These are phyloP conservation scores for Ramichloridium luteum DNA, from an alignment of 2,329 filamentous ascomycete species.

Conservation along the genomic window DNA sequence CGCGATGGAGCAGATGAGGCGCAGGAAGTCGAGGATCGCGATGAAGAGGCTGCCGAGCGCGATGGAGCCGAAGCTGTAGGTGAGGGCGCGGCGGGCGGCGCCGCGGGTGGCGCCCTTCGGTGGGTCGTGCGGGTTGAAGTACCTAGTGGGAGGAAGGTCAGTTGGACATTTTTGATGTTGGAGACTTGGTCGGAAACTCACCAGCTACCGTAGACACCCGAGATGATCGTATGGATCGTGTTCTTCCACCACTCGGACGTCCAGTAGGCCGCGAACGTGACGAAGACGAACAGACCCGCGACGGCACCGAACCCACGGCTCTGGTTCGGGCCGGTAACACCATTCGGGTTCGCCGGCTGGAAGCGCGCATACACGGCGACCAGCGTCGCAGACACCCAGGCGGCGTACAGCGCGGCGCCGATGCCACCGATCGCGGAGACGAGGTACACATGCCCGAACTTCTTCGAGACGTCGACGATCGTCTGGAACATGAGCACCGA, in stretches of 20 bases:
- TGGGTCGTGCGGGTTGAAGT: slow-evolving; percentile 60
- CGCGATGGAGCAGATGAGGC: slow-evolving; percentile 71
- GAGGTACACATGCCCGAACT: slow-evolving; percentile 73
- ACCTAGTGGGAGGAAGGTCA: slow-evolving; percentile 28
- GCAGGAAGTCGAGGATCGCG: slow-evolving; percentile 73
- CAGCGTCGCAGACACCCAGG: slow-evolving; percentile 77
- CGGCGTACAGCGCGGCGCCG: slow-evolving; percentile 60
- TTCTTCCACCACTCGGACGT: slow-evolving; percentile 90
- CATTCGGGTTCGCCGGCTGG: slow-evolving; percentile 41
- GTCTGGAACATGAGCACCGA: slow-evolving; percentile 82
- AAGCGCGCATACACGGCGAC: slow-evolving; percentile 80
- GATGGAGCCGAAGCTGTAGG: slow-evolving; percentile 88
- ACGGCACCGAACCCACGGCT: slow-evolving; percentile 47
- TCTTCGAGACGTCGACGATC: slow-evolving; percentile 71
- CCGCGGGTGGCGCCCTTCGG: slow-evolving; percentile 70
- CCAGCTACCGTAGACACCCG: slow-evolving; percentile 85
- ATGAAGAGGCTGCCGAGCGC: slow-evolving; percentile 74
- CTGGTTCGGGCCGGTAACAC: slow-evolving; percentile 33
- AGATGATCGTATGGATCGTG: slow-evolving; percentile 76
- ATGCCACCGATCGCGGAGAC: slow-evolving; percentile 77
- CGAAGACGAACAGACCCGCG: slow-evolving; percentile 71
- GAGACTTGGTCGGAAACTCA: neutral
- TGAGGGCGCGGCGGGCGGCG: slow-evolving; percentile 69
- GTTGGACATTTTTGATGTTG: neutral
- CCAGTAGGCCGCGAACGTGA: slow-evolving; percentile 91